Percentiles rank a stretch among this genome's conserved stretches.
phyloP scores from a whole-genome alignment of 805 yeast genomes.

The Wickerhamomyces chaumierensis region DNA sequence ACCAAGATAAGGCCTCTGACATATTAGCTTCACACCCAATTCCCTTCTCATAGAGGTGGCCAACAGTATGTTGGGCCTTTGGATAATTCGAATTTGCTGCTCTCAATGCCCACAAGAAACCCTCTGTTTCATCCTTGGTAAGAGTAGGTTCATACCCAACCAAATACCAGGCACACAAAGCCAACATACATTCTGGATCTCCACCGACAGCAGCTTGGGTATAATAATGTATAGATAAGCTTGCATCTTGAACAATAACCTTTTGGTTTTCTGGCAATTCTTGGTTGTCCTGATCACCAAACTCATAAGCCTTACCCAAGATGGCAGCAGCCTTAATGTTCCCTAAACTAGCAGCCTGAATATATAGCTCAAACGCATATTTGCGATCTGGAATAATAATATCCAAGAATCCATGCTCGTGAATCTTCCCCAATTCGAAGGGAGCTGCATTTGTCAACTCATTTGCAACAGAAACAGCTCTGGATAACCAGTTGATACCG shows the following conservation, averaged over 20 bases:
- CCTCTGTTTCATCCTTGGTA: conserved; percentile 69
- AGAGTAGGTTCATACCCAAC: conserved; percentile 83
- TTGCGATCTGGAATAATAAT: conserved; percentile 72
- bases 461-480: conserved; percentile 78
- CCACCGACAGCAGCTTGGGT: conserved; percentile 85
- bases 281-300: conserved; percentile 59
- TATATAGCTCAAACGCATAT: conserved; percentile 78
- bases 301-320: conserved; percentile 76
- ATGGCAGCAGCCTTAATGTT: conserved; percentile 71
- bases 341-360: conserved; percentile 83
- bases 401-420: conserved; percentile 76
- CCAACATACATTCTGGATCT: conserved; percentile 82
- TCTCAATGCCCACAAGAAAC: conserved; percentile 87
- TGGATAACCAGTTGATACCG: conserved; percentile 86
- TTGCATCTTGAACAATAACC: conserved; percentile 64
- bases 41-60: conserved; percentile 77
- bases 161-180: conserved; percentile 94
- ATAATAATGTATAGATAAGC: conserved; percentile 82
- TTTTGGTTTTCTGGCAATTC: conserved; percentile 53
- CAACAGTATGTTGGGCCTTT: conserved; percentile 80
- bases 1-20: conserved; percentile 62
- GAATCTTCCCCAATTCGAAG: conserved; percentile 78
- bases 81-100: conserved; percentile 69
- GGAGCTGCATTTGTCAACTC: conserved; percentile 91
- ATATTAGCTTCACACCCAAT: conserved; percentile 64